Evolutionary conservation across 2,329 filamentous ascomycete genomes (phyloP).

Genomic region (Alternaria ethzedia): DNA sequence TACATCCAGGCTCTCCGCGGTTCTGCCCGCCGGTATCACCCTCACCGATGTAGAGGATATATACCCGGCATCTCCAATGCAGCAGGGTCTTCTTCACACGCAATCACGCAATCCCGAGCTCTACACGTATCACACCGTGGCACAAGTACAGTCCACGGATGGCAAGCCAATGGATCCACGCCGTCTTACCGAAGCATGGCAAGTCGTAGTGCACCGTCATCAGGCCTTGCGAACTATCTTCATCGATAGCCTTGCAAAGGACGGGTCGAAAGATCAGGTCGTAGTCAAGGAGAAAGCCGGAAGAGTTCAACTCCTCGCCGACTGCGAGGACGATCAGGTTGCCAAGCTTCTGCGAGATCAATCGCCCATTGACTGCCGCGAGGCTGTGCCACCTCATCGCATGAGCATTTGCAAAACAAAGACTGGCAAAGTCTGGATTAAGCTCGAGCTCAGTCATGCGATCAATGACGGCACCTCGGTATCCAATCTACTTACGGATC

Average conservation of each 20-base stretch:
- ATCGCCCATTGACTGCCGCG: conserved; percentile 34
- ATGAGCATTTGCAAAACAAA: conserved; percentile 55
- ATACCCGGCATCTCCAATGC: conserved; percentile 41
- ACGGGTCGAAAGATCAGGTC: conserved; percentile 42
- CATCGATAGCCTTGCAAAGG: conserved; percentile 42
- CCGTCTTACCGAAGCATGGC: conserved; percentile 43
- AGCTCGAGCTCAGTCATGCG: conserved; percentile 60
- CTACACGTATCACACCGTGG: conserved; percentile 40
- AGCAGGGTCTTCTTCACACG: conserved; percentile 38
- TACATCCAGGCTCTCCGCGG: conserved; percentile 25
- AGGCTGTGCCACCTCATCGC: conserved; percentile 52
- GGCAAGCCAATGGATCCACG: conserved; percentile 25
- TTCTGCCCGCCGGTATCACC: conserved; percentile 25
- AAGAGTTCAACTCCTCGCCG: conserved; percentile 30
- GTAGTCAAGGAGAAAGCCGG: conserved; percentile 38
- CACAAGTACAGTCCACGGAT: conserved; percentile 33
- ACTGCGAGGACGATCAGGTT: conserved; percentile 29
- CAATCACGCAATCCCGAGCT: conserved; percentile 39
- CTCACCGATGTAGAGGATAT: conserved; percentile 37
- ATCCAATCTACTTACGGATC: conserved; percentile 56
- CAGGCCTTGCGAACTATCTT: conserved; percentile 41
- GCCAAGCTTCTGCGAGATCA: conserved; percentile 26
- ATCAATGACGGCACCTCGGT: conserved; percentile 60
- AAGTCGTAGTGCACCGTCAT: conserved; percentile 44
- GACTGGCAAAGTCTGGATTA: conserved; percentile 49